Conservation (phyloP, 2,329 filamentous ascomycete genomes). For the Knoxdaviesia capensis region DNA sequence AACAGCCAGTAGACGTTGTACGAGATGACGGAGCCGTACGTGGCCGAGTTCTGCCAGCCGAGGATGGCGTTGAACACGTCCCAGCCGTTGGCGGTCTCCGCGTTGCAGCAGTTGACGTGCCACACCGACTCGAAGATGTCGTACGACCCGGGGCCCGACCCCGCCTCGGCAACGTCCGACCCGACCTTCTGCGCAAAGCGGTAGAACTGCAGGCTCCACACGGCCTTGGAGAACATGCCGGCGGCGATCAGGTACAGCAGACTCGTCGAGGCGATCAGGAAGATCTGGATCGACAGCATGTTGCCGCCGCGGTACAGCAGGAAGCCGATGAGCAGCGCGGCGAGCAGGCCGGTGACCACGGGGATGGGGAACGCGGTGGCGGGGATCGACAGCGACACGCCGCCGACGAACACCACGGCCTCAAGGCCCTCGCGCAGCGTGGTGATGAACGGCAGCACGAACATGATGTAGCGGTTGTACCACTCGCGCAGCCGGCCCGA, state of each 20-base stretch:
- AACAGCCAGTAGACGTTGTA: constrained; percentile 79
- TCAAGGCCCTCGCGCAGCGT: constrained; percentile 76
- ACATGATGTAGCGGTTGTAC: constrained; percentile 64
- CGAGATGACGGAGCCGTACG: constrained; percentile 67
- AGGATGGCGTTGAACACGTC: constrained; percentile 73
- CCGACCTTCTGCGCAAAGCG: constrained; percentile 32
- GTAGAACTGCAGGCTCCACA: constrained; percentile 53
- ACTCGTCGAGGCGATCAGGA: constrained; percentile 59
- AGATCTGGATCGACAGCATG: constrained; percentile 32
- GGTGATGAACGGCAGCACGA: constrained; percentile 68
- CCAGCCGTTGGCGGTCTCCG: constrained; percentile 49
- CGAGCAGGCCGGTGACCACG: constrained; percentile 43
- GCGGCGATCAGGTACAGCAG: constrained; percentile 66
- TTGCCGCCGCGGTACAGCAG: constrained; percentile 36
- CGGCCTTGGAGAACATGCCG: constrained; percentile 53
- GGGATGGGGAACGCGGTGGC: constrained; percentile 51
- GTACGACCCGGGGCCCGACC: constrained; percentile 51
- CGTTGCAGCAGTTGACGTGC: constrained; percentile 60
- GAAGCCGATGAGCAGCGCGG: constrained; percentile 42
- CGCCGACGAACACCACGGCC: constrained; percentile 63
- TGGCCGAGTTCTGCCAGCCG: constrained; percentile 77
- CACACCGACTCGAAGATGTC: constrained; percentile 58
- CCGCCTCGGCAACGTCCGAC: constrained; percentile 26
- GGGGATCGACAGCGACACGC: constrained; percentile 48
- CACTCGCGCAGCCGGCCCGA: constrained; percentile 20